These are phyloP conservation scores for Rhododendron henanense DNA, from an alignment of 148 eudicot genomes.

Conservation along the genomic window DNA sequence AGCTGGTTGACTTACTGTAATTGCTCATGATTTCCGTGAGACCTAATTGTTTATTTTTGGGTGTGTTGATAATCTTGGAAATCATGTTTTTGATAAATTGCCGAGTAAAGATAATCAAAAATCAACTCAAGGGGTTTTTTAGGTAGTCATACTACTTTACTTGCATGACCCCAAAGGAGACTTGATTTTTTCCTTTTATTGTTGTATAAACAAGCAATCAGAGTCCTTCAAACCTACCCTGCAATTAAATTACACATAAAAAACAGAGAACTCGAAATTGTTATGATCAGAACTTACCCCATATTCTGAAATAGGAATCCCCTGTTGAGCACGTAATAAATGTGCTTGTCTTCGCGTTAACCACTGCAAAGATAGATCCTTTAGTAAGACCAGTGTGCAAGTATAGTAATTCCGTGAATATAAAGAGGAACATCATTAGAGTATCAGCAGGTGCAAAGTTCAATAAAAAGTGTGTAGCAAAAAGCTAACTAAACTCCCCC, in stretches of 20 bases:
- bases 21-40: not conserved
- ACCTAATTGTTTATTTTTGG: not conserved
- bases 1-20: not conserved
- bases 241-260: not conserved
- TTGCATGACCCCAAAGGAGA: not conserved
- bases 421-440: not conserved
- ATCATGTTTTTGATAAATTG: not conserved
- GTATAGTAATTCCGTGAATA: not conserved
- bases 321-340: constrained; percentile 78
- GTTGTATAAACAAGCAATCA: no score
- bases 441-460: not conserved
- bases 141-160: not conserved
- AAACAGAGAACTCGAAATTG: not conserved
- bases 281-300: constrained; percentile 49
- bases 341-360: constrained; percentile 79
- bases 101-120: not conserved
- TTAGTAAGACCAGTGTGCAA: not conserved
- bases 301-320: constrained; percentile 83
- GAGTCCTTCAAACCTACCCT: not conserved
- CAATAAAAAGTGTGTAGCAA: not conserved
- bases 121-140: not conserved
- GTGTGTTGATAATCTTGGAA: not conserved
- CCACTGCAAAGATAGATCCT: constrained; percentile 38
- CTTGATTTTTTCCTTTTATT: not conserved
- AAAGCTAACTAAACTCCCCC: not conserved